A percentile compares a stretch with the other conserved stretches of the same genome.
These are phyloP conservation scores for Geotrichum reessii DNA, from an alignment of 1,139 yeast species.

Conservation along the genomic window DNA sequence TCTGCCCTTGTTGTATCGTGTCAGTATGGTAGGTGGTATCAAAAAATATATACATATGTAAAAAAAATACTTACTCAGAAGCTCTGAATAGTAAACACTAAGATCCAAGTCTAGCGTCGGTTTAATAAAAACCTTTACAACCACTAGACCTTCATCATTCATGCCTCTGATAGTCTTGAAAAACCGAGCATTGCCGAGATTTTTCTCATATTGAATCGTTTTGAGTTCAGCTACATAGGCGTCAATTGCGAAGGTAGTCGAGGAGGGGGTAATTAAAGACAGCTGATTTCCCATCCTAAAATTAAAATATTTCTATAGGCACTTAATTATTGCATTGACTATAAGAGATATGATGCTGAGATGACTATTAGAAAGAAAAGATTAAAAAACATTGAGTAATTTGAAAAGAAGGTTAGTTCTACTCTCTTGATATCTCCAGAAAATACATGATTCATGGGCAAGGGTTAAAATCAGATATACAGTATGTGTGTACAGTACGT, in stretches of 20 bases:
- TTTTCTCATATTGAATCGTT: constrained; percentile 66
- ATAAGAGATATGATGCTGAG: constrained; percentile 36
- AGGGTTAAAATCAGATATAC: not conserved
- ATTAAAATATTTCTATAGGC: constrained; percentile 62
- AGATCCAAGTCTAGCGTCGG: constrained; percentile 48
- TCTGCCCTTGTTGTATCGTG: constrained; percentile 26
- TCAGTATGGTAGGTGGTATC: constrained; percentile 1
- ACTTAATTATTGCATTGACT: constrained; percentile 51
- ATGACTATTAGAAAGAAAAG: not conserved
- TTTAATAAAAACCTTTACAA: constrained; percentile 77
- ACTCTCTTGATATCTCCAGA: not conserved
- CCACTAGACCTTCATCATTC: constrained; percentile 59
- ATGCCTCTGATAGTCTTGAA: constrained; percentile 77
- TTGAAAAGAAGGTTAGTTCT: not conserved
- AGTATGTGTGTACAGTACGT: not conserved
- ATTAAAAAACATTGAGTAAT: not conserved
- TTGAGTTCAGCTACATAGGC: constrained; percentile 79
- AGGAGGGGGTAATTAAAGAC: constrained; percentile 80
- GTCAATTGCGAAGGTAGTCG: constrained; percentile 86
- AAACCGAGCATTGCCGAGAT: constrained; percentile 70
- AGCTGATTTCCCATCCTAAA: constrained; percentile 74
- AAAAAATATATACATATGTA: not conserved
- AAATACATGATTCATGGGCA: not conserved
- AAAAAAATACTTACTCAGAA: constrained; percentile 22
- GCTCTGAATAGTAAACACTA: constrained; percentile 25